Base-by-base conservation (phyloP, 371 early-diverging fungal genomes). In the Mucor sp. region DNA sequence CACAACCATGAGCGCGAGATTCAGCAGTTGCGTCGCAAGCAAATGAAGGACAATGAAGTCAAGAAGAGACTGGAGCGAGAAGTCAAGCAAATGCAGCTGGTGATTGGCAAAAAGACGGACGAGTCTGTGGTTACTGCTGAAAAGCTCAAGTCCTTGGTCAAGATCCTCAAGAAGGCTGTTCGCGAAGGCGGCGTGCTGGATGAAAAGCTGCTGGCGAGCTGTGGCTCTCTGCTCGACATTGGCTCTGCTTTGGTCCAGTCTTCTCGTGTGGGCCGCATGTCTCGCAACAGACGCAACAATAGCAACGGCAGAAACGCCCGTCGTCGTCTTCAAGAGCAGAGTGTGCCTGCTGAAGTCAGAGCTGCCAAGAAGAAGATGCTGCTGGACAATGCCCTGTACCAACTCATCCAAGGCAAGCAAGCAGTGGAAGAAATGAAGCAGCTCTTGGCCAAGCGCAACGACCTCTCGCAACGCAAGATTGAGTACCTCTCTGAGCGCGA, bases 1-100 rank as follows among this genome's bases (percentile, higher is more conserved):
- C 80, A 82, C 8, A 76, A 75, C 8, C 90, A 88, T 57, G 89
- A 91, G 57, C 83, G 90, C 33, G 93, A 93, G 69, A 89, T 94
- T 63, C 90, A 91, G 33, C 82, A 82, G 33, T 69, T 94, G 25
- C 81, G 87, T 11, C 81, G 90, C 8, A 84, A 88, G 30, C 93
- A 93, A 75, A 77, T 76, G 32, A 76, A 77, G 21, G 91, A 93
- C 25, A 69, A 76, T 1, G 92, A 93, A 50, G 71, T 79, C 28
- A 86, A 85, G n/a, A 87, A 88, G 68, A 83, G 83, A 56, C 78
- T 91, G 11, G 93, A 94, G 68, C 75, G 80, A 15, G 88, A 89
- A 64, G 80, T 84, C 55, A 87, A 91, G 65, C 71, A 88, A 37
- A 87, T 89, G 74, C 83, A 85, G 35, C 32, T 79, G 11, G 64